phyloP scores from a whole-genome alignment of 257 asterid species.

The Knoxia roxburghii region DNA sequence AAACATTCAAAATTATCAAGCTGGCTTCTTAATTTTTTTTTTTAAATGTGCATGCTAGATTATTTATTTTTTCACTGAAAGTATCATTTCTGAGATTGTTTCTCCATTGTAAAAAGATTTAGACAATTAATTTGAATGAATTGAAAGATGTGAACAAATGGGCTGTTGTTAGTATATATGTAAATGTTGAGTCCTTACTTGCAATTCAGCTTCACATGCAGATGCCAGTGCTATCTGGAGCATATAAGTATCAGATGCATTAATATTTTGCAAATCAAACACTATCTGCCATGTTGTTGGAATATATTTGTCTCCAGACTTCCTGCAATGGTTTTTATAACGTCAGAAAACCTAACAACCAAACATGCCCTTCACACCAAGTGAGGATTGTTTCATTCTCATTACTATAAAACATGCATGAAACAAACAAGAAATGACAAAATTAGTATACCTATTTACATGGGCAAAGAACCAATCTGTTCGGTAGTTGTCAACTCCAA shows the following conservation, averaged over 20 bases:
- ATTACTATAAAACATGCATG: background rate
- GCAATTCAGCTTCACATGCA: slow-evolving; percentile 63
- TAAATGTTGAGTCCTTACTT: slow-evolving; percentile 30
- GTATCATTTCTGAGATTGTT: too few relatives aligned
- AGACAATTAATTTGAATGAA: too few relatives aligned
- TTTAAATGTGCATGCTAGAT: too few relatives aligned
- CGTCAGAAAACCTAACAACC: background rate
- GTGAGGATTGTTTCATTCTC: too few relatives aligned
- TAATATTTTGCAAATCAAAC: slow-evolving; percentile 41
- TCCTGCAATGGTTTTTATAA: slow-evolving; percentile 28
- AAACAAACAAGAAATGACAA: background rate
- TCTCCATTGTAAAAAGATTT: too few relatives aligned
- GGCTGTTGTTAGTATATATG: too few relatives aligned
- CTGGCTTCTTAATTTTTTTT: too few relatives aligned
- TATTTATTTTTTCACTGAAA: too few relatives aligned
- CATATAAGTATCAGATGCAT: slow-evolving; percentile 38
- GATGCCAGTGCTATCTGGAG: slow-evolving; percentile 72
- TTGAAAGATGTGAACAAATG: background rate
- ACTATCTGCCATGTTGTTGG: slow-evolving; percentile 77
- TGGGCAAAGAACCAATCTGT: slow-evolving; percentile 88
- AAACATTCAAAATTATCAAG: too few relatives aligned
- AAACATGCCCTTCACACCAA: background rate
- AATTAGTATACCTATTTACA: slow-evolving; percentile 49
- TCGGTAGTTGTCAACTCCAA: slow-evolving; percentile 41
- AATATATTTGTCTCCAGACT: slow-evolving; percentile 43